phyloP scores from a whole-genome alignment of 116 monocot genomes.

The Phalaenopsis hybrid region DNA sequence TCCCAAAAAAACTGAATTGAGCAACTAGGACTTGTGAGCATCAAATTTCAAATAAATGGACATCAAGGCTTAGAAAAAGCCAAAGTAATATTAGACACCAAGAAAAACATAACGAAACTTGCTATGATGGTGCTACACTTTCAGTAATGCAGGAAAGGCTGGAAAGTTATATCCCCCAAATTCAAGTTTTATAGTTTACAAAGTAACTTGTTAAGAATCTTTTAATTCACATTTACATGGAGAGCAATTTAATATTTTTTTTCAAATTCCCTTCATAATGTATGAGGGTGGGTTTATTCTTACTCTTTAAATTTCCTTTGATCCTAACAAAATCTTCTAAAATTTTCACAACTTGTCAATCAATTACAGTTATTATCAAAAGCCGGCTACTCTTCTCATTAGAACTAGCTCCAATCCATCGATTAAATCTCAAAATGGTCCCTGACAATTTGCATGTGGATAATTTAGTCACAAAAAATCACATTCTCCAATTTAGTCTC shows the following conservation, averaged over 20 bases:
- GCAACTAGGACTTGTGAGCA: neutral
- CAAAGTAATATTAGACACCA: neutral
- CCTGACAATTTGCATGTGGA: no score
- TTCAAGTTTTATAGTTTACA: neutral
- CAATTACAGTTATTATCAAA: neutral
- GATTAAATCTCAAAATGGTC: no score
- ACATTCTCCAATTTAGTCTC: no score
- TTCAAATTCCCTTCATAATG: neutral
- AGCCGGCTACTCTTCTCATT: neutral
- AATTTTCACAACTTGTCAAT: neutral
- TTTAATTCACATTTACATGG: no score
- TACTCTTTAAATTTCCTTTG: neutral
- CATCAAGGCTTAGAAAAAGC: neutral
- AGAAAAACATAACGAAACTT: neutral
- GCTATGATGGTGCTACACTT: neutral
- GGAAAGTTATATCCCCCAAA: neutral
- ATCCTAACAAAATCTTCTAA: neutral
- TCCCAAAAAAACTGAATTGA: constrained; percentile 1
- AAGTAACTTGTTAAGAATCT: neutral
- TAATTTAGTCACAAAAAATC: no score
- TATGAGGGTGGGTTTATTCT: neutral
- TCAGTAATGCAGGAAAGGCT: neutral
- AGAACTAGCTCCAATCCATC: neutral
- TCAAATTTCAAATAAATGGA: neutral
- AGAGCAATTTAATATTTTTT: neutral